These are phyloP conservation scores for Chlamydomonas asymmetrica DNA, from an alignment of 139 green algal genomes.

Conservation along the genomic window DNA sequence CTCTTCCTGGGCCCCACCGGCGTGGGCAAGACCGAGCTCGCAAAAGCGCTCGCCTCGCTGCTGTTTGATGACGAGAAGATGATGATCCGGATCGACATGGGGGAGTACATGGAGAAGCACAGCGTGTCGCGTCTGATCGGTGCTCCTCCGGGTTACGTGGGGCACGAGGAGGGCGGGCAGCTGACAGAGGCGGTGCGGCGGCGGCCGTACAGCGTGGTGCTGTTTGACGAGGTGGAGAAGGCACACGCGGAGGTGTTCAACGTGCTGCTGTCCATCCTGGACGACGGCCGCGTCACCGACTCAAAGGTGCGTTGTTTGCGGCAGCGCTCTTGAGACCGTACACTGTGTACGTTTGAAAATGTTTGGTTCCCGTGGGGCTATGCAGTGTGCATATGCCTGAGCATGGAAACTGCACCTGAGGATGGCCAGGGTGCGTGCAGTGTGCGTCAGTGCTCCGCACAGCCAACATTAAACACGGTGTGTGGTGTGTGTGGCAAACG, in stretches of 20 bases:
- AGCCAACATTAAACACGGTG: too few species aligned
- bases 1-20: slow-evolving; percentile 89
- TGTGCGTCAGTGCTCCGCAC: too few species aligned
- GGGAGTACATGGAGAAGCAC: slow-evolving; percentile 98
- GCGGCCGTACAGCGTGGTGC: slow-evolving; percentile 83
- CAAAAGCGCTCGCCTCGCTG: slow-evolving; percentile 87
- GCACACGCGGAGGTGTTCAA: slow-evolving; percentile 83
- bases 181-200: slow-evolving; percentile 91
- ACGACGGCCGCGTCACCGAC: slow-evolving; percentile 89
- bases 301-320: slow-evolving; percentile 73
- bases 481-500: too few species aligned
- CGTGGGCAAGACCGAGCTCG: slow-evolving; percentile 98
- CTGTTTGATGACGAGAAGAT: slow-evolving; percentile 89
- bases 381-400: too few species aligned
- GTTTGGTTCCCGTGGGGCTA: too few species aligned
- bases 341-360: too few species aligned
- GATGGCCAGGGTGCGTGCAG: too few species aligned
- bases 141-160: slow-evolving; percentile 82
- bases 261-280: slow-evolving; percentile 86
- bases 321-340: too few species aligned
- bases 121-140: slow-evolving; percentile 84
- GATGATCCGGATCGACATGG: slow-evolving; percentile 95
- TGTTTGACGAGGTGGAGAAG: slow-evolving; percentile 98
- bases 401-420: too few species aligned
- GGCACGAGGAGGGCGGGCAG: slow-evolving; percentile 79